These are phyloP conservation scores for Phytophthora aleatoria DNA, from an alignment of 352 stramenopile species.

Conservation along the genomic window DNA sequence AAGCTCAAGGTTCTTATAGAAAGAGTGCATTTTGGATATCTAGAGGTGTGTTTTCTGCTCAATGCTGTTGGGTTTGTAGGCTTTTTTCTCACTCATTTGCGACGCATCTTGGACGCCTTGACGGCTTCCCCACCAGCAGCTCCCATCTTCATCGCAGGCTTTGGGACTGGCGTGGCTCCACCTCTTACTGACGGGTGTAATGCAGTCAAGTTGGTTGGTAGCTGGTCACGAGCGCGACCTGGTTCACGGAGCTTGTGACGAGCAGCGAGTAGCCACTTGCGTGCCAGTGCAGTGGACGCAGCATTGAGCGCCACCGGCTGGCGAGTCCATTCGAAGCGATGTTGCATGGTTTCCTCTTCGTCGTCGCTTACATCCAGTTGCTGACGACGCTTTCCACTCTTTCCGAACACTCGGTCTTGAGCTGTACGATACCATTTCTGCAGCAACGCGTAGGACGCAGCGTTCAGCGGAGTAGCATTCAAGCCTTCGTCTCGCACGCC, in stretches of 20 bases:
- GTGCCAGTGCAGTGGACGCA: constrained; percentile 79
- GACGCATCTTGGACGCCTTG: constrained; percentile 67
- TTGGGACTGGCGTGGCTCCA: constrained; percentile 67
- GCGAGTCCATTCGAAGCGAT: constrained; percentile 82
- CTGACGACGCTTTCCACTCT: constrained; percentile 60
- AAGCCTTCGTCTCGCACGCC: constrained; percentile 44
- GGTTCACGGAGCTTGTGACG: constrained; percentile 65
- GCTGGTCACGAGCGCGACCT: constrained; percentile 37
- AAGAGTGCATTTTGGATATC: constrained; percentile 38
- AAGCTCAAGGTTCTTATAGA: constrained; percentile 48
- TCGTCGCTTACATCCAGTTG: constrained; percentile 87
- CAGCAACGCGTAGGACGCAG: constrained; percentile 89
- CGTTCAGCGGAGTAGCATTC: constrained; percentile 72
- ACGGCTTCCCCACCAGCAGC: constrained; percentile 59
- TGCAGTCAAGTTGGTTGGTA: constrained; percentile 60
- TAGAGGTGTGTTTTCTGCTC: constrained; percentile 6
- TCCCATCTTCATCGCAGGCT: constrained; percentile 77
- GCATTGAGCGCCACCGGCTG: constrained; percentile 69
- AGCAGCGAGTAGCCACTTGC: constrained; percentile 80
- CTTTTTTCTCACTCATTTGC: constrained; percentile 46
- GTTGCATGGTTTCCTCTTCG: constrained; percentile 75
- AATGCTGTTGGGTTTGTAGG: background rate
- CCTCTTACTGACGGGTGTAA: constrained; percentile 56
- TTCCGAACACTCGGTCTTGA: constrained; percentile 88
- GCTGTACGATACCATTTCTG: constrained; percentile 92